These are phyloP conservation scores for Clonostachys rosea DNA, from an alignment of 2,329 filamentous ascomycete genomes.

Conservation along the genomic window DNA sequence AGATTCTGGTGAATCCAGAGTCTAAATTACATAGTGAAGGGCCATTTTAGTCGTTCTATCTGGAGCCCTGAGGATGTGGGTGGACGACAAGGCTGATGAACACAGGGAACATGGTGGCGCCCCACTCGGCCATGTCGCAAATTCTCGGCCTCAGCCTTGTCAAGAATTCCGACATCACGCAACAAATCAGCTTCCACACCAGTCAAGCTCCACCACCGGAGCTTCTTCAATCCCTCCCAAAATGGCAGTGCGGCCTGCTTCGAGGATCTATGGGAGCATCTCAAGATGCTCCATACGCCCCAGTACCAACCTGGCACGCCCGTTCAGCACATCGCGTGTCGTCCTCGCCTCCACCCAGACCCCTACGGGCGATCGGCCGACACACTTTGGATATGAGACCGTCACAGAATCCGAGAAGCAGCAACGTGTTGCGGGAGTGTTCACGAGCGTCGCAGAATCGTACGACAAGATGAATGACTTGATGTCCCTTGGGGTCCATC, in stretches of 20 bases:
- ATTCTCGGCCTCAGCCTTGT: too few relatives aligned
- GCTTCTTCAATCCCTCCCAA: not conserved
- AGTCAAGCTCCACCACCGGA: too few relatives aligned
- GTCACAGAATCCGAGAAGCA: slow-evolving; percentile 76
- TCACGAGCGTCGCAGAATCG: slow-evolving; percentile 88
- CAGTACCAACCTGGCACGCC: not conserved
- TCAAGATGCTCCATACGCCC: slow-evolving; percentile 7
- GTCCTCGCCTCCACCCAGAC: not conserved
- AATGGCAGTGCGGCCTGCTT: slow-evolving; percentile 16
- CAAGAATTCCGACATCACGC: too few relatives aligned
- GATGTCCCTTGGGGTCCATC: slow-evolving; percentile 96
- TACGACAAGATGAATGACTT: slow-evolving; percentile 99
- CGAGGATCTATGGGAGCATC: slow-evolving; percentile 17
- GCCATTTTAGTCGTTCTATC: not conserved
- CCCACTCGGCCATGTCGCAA: not conserved
- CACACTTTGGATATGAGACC: slow-evolving; percentile 89
- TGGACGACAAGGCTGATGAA: not conserved
- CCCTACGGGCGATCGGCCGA: slow-evolving; percentile 46
- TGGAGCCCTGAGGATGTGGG: not conserved
- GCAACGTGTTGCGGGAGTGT: slow-evolving; percentile 73
- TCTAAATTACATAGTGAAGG: not conserved
- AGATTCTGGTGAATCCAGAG: not conserved
- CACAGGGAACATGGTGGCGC: not conserved
- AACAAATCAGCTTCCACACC: too few relatives aligned
- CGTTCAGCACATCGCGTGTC: slow-evolving; percentile 2